Percentiles rank a stretch among this genome's conserved stretches.
Evolutionary conservation across 768 basidiomycete species (phyloP).

Genomic region (Arthromyces matolae): DNA sequence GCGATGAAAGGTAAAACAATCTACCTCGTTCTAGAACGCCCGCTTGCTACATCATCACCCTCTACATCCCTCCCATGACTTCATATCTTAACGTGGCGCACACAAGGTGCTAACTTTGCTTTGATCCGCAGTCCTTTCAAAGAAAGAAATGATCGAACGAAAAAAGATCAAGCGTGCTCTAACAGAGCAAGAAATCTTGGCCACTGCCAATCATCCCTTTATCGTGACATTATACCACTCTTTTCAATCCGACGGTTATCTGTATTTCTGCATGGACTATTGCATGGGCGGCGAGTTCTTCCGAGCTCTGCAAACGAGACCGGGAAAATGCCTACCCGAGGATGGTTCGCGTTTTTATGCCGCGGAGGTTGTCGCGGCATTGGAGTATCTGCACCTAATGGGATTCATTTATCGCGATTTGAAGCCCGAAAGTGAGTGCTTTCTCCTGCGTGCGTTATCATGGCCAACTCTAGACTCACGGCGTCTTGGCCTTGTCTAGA

Average conservation of each 20-base stretch:
- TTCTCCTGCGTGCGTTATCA: conserved; percentile 13
- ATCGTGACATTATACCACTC: conserved; percentile 99
- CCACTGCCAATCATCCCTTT: conserved; percentile 98
- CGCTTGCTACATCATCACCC: conserved; percentile 13
- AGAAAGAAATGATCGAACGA: conserved; percentile 99
- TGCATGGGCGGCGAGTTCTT: conserved; percentile 99
- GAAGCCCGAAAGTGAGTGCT: conserved; percentile 92
- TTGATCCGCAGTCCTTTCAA: conserved; percentile 79
- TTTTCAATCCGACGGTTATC: conserved; percentile 96
- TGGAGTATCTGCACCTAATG: conserved; percentile 98
- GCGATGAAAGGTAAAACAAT: conserved; percentile 93
- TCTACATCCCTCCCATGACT: not conserved
- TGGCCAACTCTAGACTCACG: conserved; percentile 6
- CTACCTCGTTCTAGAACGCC: conserved; percentile 19
- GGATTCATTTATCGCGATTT: conserved; percentile 99
- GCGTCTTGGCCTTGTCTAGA: conserved; percentile 45
- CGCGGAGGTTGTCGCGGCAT: conserved; percentile 94
- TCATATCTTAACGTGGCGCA: conserved; percentile 30
- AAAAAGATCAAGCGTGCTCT: conserved; percentile 99
- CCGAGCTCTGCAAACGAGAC: conserved; percentile 91
- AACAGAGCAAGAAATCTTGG: conserved; percentile 98
- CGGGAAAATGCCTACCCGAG: conserved; percentile 95
- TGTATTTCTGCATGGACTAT: conserved; percentile 99
- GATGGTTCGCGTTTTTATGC: conserved; percentile 97
- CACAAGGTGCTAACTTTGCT: conserved; percentile 31